Base-by-base conservation (phyloP, 1,284 basidiomycete species). In the Irpex sp. region DNA sequence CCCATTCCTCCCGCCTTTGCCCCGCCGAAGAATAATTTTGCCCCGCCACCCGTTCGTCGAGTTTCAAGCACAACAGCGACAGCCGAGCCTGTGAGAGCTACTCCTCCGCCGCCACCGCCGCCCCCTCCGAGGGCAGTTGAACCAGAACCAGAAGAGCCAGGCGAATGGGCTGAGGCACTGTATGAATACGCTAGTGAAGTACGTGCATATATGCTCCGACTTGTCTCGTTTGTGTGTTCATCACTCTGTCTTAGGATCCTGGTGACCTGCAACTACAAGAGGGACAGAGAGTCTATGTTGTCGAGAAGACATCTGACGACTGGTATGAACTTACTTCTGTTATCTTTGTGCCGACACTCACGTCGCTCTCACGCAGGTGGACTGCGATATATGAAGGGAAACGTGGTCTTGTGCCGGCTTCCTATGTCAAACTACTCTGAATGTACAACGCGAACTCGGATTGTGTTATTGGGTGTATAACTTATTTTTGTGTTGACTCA, bases 81-180 rank as follows among this genome's bases (percentile, higher is more conserved):
- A 36, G 60, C 66, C 59, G 63, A 68, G 35, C 69, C 70, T 4
- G 69, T 73, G 39, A 63, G 68, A 43, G 68, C 63, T 15, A 67
- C 68, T 26, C 64, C 69, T 2, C 69, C 71, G 3, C 68, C 71
- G 31, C 64, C 69, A 3, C 69, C 71, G 5, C 68, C 71, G 13
- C 68, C 72, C 2, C 71, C 71, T 26, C 57, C 63, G 5, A 72
- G 70, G 36, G 61, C 65, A 43, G 31, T 31, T 31, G 65, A 68
- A 15, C 36, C 60, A 3, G 66, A 62, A 33, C 71, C 82, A 61
- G 77, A 78, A 63, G 74, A 71, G 9, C 71, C 77, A 36, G 90
- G 88, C 8, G 88, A 90, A 65, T 92, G 90, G 90, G 90, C 84
- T 9, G 87, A 92, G 68, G 90, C 80, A 3, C 67, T 92, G 72